Base-by-base conservation (phyloP, 768 basidiomycete genomes). In the Tricholoma hemisulphureum region DNA sequence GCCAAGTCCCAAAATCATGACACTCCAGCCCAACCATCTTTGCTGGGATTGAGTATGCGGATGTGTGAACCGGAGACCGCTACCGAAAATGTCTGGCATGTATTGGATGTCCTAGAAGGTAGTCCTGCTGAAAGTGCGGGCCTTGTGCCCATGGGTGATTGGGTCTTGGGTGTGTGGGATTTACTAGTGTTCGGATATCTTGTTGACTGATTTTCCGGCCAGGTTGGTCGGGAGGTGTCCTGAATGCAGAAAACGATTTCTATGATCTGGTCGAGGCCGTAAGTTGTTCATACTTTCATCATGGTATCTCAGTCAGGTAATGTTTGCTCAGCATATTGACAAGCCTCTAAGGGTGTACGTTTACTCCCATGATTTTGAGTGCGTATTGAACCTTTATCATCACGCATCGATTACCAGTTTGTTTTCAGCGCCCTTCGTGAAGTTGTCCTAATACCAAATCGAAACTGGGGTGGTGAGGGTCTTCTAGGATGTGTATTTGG, bases 331-430 rank as follows among this genome's bases (percentile, higher is more conserved):
- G 92, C 94, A 98, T 71, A 81, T 94, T 50, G 95, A 98, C 65
- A 95, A 94, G 72, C 93, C 96, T 8, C 72, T 98, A 24, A 82
- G 94, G 23, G 89, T 98, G 24, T 98, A 95, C 67, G 95, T 99
- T 6, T 99, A 98, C 73, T 97, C 95, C 13, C 87, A 93, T 61
- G 96, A 98, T 72, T 95, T 97, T 69, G 93, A 97, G 94, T 95
- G 73, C 53, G 93, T 78, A 28, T 56, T 18, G 21, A 50, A 57
- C 39, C 32, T 35, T 57, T 29, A 13, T 24, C 58, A 18, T 59
- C 21, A 59, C 50, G 39, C 14, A 28, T 35, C 45, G 31, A 60
- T 52, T 26, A 37, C 52, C 58, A 56, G 35, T 61, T 37, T 28
- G 51, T 53, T 54, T 64, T 56, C 64, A 97, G 95, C 70, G 91